A percentile compares a stretch with the other conserved stretches of the same genome.
Conservation (phyloP, 768 basidiomycete genomes). For the Lactifluus volemus region DNA sequence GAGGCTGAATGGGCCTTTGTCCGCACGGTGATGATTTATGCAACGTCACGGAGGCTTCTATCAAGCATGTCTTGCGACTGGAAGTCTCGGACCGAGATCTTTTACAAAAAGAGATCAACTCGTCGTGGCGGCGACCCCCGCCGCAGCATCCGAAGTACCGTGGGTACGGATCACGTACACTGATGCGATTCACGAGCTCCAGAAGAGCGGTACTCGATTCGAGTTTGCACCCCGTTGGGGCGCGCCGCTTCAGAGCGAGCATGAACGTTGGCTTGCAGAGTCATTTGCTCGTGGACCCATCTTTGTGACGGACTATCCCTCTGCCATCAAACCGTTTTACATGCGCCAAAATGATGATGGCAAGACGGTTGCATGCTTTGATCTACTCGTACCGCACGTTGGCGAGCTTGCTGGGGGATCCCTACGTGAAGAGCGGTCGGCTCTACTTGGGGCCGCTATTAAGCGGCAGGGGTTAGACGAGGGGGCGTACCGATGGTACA, state of each 20-base stretch:
- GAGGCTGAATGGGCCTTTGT: slow-evolving; percentile 86
- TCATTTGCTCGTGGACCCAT: slow-evolving; percentile 60
- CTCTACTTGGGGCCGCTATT: slow-evolving; percentile 46
- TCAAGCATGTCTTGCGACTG: slow-evolving; percentile 33
- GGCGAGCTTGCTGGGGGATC: slow-evolving; percentile 94
- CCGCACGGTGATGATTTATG: slow-evolving; percentile 41
- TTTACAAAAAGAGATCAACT: slow-evolving; percentile 36
- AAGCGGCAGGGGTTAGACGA: slow-evolving; percentile 35
- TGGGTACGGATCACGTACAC: slow-evolving; percentile 79
- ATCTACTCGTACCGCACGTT: slow-evolving; percentile 77
- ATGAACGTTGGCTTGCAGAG: slow-evolving; percentile 86
- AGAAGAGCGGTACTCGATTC: slow-evolving; percentile 37
- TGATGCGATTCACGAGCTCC: slow-evolving; percentile 57
- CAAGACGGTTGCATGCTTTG: slow-evolving; percentile 85
- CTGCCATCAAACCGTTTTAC: slow-evolving; percentile 85
- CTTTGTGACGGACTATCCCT: slow-evolving; percentile 89
- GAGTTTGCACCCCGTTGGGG: slow-evolving; percentile 59
- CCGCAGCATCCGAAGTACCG: slow-evolving; percentile 25
- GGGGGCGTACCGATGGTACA: slow-evolving; percentile 56
- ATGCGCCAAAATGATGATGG: slow-evolving; percentile 64
- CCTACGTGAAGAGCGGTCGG: slow-evolving; percentile 68
- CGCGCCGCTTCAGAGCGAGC: slow-evolving; percentile 70
- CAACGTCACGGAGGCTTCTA: slow-evolving; percentile 45
- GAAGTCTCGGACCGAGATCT: slow-evolving; percentile 27
- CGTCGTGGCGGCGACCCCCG: slow-evolving; percentile 31